phyloP scores from a whole-genome alignment of 331 rosid species.

The Quercus phellos region DNA sequence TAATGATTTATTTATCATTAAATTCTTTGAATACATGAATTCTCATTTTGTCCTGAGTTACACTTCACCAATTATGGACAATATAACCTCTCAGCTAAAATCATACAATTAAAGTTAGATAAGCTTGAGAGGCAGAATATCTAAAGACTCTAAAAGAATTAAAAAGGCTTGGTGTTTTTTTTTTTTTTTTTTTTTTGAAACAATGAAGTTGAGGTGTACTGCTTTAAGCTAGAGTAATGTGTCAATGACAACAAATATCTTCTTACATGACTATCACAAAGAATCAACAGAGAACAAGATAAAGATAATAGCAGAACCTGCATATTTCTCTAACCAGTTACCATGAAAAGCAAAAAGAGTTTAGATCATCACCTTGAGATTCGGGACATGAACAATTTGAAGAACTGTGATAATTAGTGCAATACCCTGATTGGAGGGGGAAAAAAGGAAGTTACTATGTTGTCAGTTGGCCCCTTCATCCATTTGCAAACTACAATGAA shows the following conservation, averaged over 20 bases:
- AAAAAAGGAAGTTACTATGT: constrained; percentile 5
- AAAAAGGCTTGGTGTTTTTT: neutral
- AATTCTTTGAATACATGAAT: neutral
- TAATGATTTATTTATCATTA: neutral
- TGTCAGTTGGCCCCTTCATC: constrained; percentile 16
- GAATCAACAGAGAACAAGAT: too few species aligned
- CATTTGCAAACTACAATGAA: neutral
- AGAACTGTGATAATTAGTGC: constrained; percentile 92
- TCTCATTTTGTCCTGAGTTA: neutral
- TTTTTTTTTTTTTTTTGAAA: neutral
- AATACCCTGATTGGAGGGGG: constrained; percentile 60
- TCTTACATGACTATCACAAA: too few species aligned
- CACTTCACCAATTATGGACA: neutral
- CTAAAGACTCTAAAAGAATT: neutral
- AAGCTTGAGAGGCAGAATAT: neutral
- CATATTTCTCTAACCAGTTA: neutral
- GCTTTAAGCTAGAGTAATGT: neutral
- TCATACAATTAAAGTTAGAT: neutral
- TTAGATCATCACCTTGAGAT: constrained; percentile 77
- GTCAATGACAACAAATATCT: neutral
- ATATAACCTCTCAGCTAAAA: neutral
- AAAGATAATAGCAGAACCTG: neutral
- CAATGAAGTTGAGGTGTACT: neutral
- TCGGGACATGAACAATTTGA: constrained; percentile 93
- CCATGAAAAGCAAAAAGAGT: neutral